phyloP scores from a whole-genome alignment of 164 flowering plant species.

The Tetracentron sinense region DNA sequence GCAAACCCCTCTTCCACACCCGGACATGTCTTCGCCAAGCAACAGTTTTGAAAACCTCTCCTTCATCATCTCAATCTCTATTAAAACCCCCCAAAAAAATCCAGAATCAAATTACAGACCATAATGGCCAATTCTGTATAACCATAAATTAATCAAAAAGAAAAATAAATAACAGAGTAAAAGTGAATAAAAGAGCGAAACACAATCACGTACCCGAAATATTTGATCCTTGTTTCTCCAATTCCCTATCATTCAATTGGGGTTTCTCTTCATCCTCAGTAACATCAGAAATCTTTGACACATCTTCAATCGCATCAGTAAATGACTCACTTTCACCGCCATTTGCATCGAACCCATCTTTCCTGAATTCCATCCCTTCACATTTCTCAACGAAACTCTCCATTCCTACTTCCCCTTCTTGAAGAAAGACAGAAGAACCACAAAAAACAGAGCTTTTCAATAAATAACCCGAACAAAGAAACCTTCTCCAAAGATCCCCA shows the following conservation, averaged over 20 bases:
- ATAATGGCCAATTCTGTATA: neutral
- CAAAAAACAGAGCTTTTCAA: neutral
- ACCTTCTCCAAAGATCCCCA: conserved; percentile 7
- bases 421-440: neutral
- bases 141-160: neutral
- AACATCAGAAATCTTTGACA: conserved; percentile 19
- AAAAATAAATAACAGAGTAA: neutral
- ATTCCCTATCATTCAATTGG: conserved; percentile 23
- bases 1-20: conserved; percentile 88
- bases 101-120: neutral
- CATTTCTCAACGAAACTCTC: conserved; percentile 33
- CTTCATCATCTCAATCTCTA: conserved; percentile 88
- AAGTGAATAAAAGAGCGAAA: neutral
- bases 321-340: conserved; percentile 3
- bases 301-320: neutral
- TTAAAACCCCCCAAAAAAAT: neutral
- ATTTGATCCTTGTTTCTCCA: conserved; percentile 30
- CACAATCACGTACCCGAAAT: conserved; percentile 24
- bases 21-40: conserved; percentile 99
- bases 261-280: conserved; percentile 20
- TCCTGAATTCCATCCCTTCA: conserved; percentile 10
- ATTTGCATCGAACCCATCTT: conserved; percentile 20
- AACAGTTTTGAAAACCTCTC: conserved; percentile 86
- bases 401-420: conserved; percentile 19
- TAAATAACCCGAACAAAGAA: conserved; percentile 1